These are phyloP conservation scores for Pyricularia grisea DNA, from an alignment of 2,329 filamentous ascomycete genomes.

Conservation along the genomic window DNA sequence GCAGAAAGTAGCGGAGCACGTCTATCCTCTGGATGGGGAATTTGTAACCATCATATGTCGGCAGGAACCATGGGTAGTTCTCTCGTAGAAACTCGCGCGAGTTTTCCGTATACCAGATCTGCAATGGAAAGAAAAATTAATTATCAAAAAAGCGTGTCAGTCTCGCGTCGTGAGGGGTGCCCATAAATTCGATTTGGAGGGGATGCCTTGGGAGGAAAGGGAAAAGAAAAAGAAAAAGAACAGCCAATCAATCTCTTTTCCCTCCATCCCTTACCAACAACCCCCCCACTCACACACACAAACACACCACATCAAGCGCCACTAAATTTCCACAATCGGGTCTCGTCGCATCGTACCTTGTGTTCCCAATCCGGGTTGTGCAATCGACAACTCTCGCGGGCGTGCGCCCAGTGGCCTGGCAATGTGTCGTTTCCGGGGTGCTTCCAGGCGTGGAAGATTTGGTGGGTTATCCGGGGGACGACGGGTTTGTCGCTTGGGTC, in stretches of 20 bases:
- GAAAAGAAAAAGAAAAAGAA: no score
- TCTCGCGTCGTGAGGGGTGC: not conserved
- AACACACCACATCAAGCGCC: not conserved
- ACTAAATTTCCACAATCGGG: not conserved
- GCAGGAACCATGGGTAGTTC: constrained; percentile 70
- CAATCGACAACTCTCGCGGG: constrained; percentile 15
- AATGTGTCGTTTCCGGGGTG: constrained; percentile 13
- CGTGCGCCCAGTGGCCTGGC: constrained; percentile 16
- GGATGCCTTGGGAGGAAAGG: not conserved
- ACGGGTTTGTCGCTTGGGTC: constrained; percentile 4
- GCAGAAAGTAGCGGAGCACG: constrained; percentile 69
- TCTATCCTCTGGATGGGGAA: constrained; percentile 73
- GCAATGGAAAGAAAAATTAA: not conserved
- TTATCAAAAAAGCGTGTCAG: not conserved
- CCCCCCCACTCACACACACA: not conserved
- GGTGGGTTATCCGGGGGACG: constrained; percentile 21
- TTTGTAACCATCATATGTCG: constrained; percentile 64
- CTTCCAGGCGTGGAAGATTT: constrained; percentile 19
- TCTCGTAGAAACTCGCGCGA: constrained; percentile 61
- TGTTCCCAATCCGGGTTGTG: constrained; percentile 18
- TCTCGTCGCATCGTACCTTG: constrained; percentile 11
- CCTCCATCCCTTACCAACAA: not conserved
- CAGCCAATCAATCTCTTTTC: not conserved
- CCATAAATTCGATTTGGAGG: no score
- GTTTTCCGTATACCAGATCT: constrained; percentile 69